Conservation (phyloP, 331 rosid species). For the Pyracantha coccinea region DNA sequence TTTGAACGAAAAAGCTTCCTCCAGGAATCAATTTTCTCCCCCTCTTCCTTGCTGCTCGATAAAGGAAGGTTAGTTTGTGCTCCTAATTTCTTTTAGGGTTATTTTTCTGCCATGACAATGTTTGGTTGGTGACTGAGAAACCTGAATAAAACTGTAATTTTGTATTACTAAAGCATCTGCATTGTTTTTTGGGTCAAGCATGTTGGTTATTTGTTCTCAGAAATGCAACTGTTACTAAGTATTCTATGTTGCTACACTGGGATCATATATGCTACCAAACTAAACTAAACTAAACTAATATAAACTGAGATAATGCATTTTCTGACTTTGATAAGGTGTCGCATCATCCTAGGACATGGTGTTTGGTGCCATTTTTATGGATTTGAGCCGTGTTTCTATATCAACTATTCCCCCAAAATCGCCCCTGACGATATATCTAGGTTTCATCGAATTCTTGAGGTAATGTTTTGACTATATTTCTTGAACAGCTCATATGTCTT, state of each 20-base stretch:
- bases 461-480: conserved; percentile 27
- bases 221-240: not conserved
- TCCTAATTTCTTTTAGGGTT: not conserved
- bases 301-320: not conserved
- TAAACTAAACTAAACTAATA: not conserved
- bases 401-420: conserved; percentile 82
- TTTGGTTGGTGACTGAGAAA: not conserved
- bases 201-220: not conserved
- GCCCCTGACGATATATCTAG: conserved; percentile 70
- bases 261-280: not conserved
- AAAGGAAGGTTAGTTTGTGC: conserved; percentile 57
- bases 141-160: not conserved
- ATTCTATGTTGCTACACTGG: not conserved
- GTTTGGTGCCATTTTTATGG: conserved; percentile 95
- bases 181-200: not conserved
- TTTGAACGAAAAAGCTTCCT: too few relatives aligned
- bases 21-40: too few relatives aligned
- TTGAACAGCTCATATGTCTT: not conserved
- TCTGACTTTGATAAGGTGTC: not conserved
- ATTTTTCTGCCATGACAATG: not conserved
- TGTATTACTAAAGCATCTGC: not conserved
- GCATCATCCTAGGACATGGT: conserved; percentile 56
- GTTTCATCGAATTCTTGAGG: conserved; percentile 79
- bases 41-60: conserved; percentile 11
- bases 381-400: conserved; percentile 88